Conservation (phyloP, 306 rosid species). For the Coriaria nepalensis region DNA sequence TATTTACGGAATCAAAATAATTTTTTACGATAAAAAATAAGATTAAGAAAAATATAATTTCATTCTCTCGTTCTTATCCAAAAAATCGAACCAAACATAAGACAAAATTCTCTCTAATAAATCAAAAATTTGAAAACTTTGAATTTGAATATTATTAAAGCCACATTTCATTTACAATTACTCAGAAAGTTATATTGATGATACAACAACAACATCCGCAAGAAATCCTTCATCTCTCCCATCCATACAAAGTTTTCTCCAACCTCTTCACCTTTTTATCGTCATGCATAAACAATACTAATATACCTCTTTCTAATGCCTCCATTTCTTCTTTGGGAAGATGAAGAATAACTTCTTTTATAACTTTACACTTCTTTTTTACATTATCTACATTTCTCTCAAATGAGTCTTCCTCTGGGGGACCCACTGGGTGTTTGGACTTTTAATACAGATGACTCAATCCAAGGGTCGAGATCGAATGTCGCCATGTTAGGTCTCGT, state of each 20-base stretch:
- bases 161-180: background rate
- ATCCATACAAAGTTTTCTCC: background rate
- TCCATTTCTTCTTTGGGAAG: background rate
- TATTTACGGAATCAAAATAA: too few relatives aligned
- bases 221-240: background rate
- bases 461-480: constrained; percentile 45
- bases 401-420: constrained; percentile 66
- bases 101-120: too few relatives aligned
- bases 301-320: background rate
- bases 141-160: background rate
- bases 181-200: background rate
- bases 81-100: too few relatives aligned
- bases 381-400: constrained; percentile 38
- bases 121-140: too few relatives aligned
- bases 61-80: too few relatives aligned
- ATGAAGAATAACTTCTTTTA: too few relatives aligned
- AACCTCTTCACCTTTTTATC: background rate
- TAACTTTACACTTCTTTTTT: constrained; percentile 6
- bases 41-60: too few relatives aligned
- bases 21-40: too few relatives aligned
- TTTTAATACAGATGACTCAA: constrained; percentile 35
- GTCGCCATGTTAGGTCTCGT: constrained; percentile 31
- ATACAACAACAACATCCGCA: background rate
- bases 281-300: background rate
- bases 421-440: constrained; percentile 70